Percentiles rank a stretch among this genome's conserved stretches.
phyloP scores from a whole-genome alignment of 345 rosid genomes.

The Rubroshorea leprosula region DNA sequence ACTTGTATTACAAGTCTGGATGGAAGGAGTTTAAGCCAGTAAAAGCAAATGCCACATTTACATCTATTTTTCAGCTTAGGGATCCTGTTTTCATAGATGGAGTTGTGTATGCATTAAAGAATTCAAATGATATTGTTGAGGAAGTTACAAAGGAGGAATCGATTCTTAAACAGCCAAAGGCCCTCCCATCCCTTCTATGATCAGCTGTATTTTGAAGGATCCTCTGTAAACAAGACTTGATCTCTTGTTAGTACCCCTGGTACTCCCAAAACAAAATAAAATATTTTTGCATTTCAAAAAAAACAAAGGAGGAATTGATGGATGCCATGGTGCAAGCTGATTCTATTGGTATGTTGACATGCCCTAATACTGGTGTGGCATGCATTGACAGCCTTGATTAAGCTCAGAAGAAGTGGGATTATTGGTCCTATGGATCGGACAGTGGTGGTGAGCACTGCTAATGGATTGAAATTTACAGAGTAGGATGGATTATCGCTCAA shows the following conservation, averaged over 20 bases:
- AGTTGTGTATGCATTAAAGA: slow-evolving; percentile 46
- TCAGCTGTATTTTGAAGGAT: too few species aligned
- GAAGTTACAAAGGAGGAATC: slow-evolving; percentile 48
- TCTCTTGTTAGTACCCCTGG: too few species aligned
- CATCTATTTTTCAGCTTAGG: slow-evolving; percentile 49
- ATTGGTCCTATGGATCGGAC: slow-evolving; percentile 38
- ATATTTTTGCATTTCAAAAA: too few species aligned
- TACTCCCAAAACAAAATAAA: slow-evolving; percentile 8
- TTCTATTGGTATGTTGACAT: slow-evolving; percentile 52
- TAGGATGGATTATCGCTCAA: slow-evolving; percentile 50
- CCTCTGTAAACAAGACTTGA: too few species aligned
- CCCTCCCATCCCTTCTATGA: too few species aligned
- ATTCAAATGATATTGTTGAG: slow-evolving; percentile 50
- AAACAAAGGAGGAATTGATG: slow-evolving; percentile 42
- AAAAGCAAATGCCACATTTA: slow-evolving; percentile 35
- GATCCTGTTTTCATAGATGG: slow-evolving; percentile 51
- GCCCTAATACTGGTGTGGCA: slow-evolving; percentile 60
- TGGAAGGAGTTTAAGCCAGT: slow-evolving; percentile 44
- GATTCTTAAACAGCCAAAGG: too few species aligned
- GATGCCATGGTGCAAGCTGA: slow-evolving; percentile 50
- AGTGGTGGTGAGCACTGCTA: slow-evolving; percentile 52
- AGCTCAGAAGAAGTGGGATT: slow-evolving; percentile 40
- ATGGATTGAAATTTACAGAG: slow-evolving; percentile 48
- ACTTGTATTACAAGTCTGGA: slow-evolving; percentile 38
- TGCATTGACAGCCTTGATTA: slow-evolving; percentile 40